Conservation (phyloP, 202 grass and related monocot species). For the Carex arenaria region DNA sequence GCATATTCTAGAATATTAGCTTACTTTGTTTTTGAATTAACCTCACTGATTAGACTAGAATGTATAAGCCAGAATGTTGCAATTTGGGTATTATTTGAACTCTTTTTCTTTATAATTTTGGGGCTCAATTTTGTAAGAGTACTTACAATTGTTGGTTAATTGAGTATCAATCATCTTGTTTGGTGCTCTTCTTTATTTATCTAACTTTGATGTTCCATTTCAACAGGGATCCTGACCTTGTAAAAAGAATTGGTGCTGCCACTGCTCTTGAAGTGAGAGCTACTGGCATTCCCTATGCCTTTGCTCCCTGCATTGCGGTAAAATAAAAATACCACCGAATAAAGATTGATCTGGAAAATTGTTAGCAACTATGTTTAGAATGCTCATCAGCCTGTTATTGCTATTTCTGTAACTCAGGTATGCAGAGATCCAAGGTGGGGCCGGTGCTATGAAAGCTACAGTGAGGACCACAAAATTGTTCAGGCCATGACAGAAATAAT, state of each 20-base stretch:
- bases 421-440: conserved; percentile 94
- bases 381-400: neutral
- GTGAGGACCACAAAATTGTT: conserved; percentile 71
- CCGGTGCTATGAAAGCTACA: conserved; percentile 94
- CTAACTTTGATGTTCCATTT: neutral
- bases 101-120: neutral
- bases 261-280: conserved; percentile 84
- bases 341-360: neutral
- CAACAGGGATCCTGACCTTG: conserved; percentile 64
- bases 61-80: neutral
- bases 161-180: neutral
- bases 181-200: neutral
- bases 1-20: neutral
- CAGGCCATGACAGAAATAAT: conserved; percentile 85
- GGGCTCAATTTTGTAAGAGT: neutral
- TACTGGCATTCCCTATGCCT: conserved; percentile 88
- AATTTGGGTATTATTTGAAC: neutral
- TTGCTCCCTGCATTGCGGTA: conserved; percentile 89
- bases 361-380: neutral
- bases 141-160: neutral
- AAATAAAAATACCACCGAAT: neutral
- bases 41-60: neutral
- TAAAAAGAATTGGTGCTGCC: conserved; percentile 82
- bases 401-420: conserved; percentile 36
- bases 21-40: neutral